Evolutionary conservation across 345 rosid genomes (phyloP).

Genomic region (Citrus glauca): DNA sequence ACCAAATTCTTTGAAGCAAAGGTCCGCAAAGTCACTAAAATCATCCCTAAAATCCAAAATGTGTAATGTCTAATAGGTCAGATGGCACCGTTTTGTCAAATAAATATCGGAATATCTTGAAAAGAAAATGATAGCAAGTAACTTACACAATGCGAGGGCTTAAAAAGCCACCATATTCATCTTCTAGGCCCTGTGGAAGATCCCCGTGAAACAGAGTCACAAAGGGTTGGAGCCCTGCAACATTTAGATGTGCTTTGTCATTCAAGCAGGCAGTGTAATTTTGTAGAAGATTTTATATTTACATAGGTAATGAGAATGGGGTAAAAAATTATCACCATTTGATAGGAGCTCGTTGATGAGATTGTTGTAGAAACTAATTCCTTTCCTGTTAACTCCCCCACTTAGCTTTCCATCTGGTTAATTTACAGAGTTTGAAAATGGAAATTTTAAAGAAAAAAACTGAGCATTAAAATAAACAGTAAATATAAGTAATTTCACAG

Average conservation of each 20-base stretch:
- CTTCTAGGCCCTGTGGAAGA: conserved; percentile 22
- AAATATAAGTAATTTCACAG: too few species aligned
- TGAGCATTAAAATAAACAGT: too few species aligned
- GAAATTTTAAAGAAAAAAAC: too few species aligned
- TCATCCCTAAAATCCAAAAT: conserved; percentile 21
- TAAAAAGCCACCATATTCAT: conserved; percentile 14
- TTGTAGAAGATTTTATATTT: too few species aligned
- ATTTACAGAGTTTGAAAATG: not conserved
- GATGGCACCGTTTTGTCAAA: too few species aligned
- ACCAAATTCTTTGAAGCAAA: conserved; percentile 41
- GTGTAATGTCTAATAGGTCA: too few species aligned
- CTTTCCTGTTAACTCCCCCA: conserved; percentile 21
- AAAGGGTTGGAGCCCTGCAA: conserved; percentile 17
- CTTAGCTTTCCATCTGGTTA: conserved; percentile 24
- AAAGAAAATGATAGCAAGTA: too few species aligned
- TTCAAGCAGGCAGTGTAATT: too few species aligned
- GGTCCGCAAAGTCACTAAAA: conserved; percentile 34
- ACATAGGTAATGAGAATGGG: not conserved
- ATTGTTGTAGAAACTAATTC: conserved; percentile 22
- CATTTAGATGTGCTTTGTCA: too few species aligned
- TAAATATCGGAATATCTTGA: too few species aligned
- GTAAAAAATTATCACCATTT: conserved; percentile 15
- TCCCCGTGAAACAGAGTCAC: conserved; percentile 23
- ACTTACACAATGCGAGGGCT: not conserved
- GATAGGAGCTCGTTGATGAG: conserved; percentile 29